Conservation (phyloP, 352 stramenopile species). For the Pythium apleroticum region DNA sequence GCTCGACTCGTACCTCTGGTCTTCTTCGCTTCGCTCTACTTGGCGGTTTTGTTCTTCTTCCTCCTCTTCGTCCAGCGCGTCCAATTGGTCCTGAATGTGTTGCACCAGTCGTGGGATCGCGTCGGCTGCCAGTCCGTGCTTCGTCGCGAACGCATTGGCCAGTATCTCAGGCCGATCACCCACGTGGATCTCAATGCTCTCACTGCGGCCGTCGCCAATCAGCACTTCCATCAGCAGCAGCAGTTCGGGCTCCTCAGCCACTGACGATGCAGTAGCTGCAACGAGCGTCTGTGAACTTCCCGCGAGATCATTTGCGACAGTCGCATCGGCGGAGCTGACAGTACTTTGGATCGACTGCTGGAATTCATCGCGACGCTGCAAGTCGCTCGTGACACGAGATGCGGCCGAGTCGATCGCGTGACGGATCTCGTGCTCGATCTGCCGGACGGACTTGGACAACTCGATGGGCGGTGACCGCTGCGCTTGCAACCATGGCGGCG, state of each 20-base stretch:
- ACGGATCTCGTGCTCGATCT: conserved; percentile 65
- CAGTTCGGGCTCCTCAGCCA: conserved; percentile 35
- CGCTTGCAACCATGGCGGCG: conserved; percentile 20
- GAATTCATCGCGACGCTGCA: conserved; percentile 43
- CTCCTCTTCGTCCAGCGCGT: conserved; percentile 35
- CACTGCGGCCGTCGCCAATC: conserved; percentile 62
- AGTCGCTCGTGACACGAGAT: conserved; percentile 36
- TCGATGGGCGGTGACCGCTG: conserved; percentile 12
- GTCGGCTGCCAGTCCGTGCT: conserved; percentile 51
- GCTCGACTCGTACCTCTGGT: not conserved
- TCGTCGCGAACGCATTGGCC: conserved; percentile 47
- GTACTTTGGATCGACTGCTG: not conserved
- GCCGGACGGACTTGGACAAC: conserved; percentile 35
- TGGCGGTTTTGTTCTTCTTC: conserved; percentile 17
- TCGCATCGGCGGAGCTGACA: not conserved
- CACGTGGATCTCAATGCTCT: conserved; percentile 69
- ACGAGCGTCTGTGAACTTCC: not conserved
- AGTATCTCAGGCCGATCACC: conserved; percentile 48
- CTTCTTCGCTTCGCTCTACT: not conserved
- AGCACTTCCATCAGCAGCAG: conserved; percentile 78
- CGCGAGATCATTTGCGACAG: not conserved
- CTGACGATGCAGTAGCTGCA: not conserved
- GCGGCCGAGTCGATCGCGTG: conserved; percentile 52
- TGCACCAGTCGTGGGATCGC: conserved; percentile 48
- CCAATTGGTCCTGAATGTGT: conserved; percentile 62